Percentiles rank a stretch among this genome's conserved stretches.
phyloP scores from a whole-genome alignment of 257 asterid species.

The Solanum raphanifolium region DNA sequence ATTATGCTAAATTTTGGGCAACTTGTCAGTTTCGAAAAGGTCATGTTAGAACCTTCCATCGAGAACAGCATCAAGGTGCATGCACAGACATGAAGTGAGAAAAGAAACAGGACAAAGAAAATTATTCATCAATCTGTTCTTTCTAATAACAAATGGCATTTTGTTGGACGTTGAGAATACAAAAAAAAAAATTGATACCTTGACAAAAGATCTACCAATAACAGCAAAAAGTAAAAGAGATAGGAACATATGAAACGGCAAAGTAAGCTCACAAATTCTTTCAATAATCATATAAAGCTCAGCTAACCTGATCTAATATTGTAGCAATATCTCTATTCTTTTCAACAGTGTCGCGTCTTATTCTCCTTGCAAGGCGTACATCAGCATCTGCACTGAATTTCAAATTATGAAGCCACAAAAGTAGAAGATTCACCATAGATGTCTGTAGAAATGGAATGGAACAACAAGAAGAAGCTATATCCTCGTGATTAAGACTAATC shows the following conservation, averaged over 20 bases:
- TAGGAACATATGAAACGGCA: not conserved
- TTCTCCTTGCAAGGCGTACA: slow-evolving; percentile 95
- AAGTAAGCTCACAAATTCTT: not conserved
- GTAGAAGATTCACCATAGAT: not conserved
- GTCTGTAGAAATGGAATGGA: not conserved
- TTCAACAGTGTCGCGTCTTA: slow-evolving; percentile 89
- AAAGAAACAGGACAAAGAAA: not conserved
- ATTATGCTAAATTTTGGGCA: not conserved
- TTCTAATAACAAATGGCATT: not conserved
- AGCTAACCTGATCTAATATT: slow-evolving; percentile 85
- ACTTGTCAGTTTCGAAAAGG: not conserved
- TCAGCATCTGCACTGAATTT: slow-evolving; percentile 85
- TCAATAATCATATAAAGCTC: not conserved
- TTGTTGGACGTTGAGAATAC: not conserved
- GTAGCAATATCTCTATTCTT: slow-evolving; percentile 80
- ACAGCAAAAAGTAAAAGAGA: not conserved
- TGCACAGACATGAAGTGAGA: not conserved
- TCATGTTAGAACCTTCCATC: not conserved
- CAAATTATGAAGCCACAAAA: slow-evolving; percentile 22
- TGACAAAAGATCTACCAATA: not conserved
- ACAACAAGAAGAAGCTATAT: not conserved
- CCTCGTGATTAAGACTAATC: not conserved
- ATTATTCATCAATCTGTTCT: not conserved
- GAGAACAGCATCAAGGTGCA: not conserved
- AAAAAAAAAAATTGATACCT: not conserved